Percentiles rank a stretch among this genome's conserved stretches.
phyloP scores from a whole-genome alignment of 1,284 basidiomycete species.

The Fomitopsis pinicola region DNA sequence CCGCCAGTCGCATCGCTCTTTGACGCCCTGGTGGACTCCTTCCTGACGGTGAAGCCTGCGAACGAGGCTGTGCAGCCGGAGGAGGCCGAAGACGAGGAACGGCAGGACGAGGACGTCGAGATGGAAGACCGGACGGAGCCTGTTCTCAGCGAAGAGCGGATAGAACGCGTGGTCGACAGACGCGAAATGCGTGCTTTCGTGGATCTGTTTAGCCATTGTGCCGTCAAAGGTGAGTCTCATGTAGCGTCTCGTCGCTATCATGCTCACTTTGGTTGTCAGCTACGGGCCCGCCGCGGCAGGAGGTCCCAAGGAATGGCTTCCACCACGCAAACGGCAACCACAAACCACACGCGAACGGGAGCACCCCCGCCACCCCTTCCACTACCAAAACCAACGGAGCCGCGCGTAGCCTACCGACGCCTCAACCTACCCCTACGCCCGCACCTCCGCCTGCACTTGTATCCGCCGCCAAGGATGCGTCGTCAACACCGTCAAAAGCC shows the following conservation, averaged over 20 bases:
- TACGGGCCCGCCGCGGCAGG: slow-evolving; percentile 6
- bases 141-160: slow-evolving; percentile 18
- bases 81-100: slow-evolving; percentile 17
- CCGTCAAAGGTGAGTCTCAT: slow-evolving; percentile 36
- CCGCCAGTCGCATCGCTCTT: slow-evolving; percentile 77
- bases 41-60: slow-evolving; percentile 41
- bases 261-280: slow-evolving; percentile 1
- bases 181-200: slow-evolving; percentile 47
- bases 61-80: slow-evolving; percentile 15
- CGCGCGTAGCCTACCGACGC: neutral
- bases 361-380: slow-evolving; percentile 9
- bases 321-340: slow-evolving; percentile 19
- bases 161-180: slow-evolving; percentile 36
- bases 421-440: slow-evolving; percentile 16
- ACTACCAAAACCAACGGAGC: neutral
- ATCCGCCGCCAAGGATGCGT: slow-evolving; percentile 12
- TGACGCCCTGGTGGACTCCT: slow-evolving; percentile 64
- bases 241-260: neutral
- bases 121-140: slow-evolving; percentile 28
- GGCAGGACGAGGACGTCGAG: slow-evolving; percentile 34
- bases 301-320: slow-evolving; percentile 17
- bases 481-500: slow-evolving; percentile 10
- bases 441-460: slow-evolving; percentile 15
- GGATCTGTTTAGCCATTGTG: slow-evolving; percentile 45
- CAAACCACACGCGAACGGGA: slow-evolving; percentile 18